These are phyloP conservation scores for Pontederia crassipes DNA, from an alignment of 176 grass and related monocot species.

Conservation along the genomic window DNA sequence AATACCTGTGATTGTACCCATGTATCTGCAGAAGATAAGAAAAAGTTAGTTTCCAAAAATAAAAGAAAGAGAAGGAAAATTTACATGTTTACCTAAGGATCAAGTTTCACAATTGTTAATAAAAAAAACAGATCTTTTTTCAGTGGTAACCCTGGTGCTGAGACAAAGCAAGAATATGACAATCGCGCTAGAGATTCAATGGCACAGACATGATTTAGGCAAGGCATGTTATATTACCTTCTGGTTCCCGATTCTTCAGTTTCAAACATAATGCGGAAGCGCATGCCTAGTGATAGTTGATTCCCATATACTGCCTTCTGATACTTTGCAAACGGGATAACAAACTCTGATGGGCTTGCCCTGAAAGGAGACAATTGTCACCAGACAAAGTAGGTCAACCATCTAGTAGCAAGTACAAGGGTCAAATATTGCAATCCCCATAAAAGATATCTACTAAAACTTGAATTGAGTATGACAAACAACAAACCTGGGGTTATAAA, in stretches of 20 bases:
- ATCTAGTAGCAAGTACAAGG: background rate
- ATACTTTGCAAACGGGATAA: conserved; percentile 97
- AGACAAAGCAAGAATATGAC: too few species aligned
- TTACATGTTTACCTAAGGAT: background rate
- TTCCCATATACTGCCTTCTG: conserved; percentile 90
- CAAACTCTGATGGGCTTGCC: conserved; percentile 95
- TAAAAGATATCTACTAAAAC: background rate
- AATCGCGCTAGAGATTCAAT: too few species aligned
- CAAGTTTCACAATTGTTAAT: background rate
- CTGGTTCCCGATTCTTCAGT: conserved; percentile 88
- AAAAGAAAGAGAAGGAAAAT: background rate
- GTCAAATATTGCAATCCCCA: background rate
- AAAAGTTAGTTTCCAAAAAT: background rate
- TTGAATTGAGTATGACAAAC: background rate
- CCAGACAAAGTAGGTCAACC: background rate
- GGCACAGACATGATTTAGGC: too few species aligned
- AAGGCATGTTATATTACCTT: conserved; percentile 31
- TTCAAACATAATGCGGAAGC: conserved; percentile 96
- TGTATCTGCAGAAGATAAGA: conserved; percentile 55
- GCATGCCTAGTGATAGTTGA: conserved; percentile 90
- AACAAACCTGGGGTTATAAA: conserved; percentile 91
- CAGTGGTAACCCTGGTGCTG: too few species aligned
- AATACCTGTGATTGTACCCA: conserved; percentile 97
- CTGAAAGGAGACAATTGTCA: conserved; percentile 25
- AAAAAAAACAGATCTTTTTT: too few species aligned